phyloP scores from a whole-genome alignment of 2,329 filamentous ascomycete species.

The Microsporum canis region DNA sequence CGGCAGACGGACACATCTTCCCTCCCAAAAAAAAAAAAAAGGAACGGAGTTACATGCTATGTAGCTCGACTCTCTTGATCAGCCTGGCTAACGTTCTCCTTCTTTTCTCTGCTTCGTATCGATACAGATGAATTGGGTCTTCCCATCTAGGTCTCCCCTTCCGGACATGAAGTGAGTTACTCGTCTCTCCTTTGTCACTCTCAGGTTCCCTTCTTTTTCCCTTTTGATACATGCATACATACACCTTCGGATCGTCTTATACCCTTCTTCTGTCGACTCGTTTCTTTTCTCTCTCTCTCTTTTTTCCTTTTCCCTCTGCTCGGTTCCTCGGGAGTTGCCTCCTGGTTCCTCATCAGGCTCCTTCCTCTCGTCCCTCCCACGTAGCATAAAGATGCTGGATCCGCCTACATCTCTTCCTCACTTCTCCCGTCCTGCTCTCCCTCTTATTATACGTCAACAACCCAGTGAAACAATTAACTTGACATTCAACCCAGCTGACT shows the following conservation, averaged over 20 bases:
- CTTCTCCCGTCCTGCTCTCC: conserved; percentile 4
- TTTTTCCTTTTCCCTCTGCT: conserved; percentile 7
- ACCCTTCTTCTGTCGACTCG: not conserved
- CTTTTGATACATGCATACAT: not conserved
- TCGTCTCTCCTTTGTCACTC: conserved; percentile 4
- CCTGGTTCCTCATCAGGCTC: conserved; percentile 9
- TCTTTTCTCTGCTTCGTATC: conserved; percentile 12
- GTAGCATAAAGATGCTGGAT: conserved; percentile 13
- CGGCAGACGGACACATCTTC: not conserved
- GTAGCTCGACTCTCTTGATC: not conserved
- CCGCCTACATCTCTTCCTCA: conserved; percentile 5
- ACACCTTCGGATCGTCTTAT: not conserved
- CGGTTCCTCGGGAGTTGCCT: conserved; percentile 4
- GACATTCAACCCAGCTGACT: not conserved
- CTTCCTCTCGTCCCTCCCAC: conserved; percentile 6
- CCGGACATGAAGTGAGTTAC: conserved; percentile 18
- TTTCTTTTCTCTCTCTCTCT: not conserved
- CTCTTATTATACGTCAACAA: conserved; percentile 9
- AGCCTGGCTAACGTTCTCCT: conserved; percentile 13
- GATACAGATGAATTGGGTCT: conserved; percentile 18
- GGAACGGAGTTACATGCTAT: not conserved
- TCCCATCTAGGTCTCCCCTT: conserved; percentile 15
- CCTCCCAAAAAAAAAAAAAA: not conserved
- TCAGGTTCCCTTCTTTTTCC: not conserved
- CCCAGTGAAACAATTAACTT: conserved; percentile 9